Conservation (phyloP, 345 rosid genomes). For the Pistacia vera region DNA sequence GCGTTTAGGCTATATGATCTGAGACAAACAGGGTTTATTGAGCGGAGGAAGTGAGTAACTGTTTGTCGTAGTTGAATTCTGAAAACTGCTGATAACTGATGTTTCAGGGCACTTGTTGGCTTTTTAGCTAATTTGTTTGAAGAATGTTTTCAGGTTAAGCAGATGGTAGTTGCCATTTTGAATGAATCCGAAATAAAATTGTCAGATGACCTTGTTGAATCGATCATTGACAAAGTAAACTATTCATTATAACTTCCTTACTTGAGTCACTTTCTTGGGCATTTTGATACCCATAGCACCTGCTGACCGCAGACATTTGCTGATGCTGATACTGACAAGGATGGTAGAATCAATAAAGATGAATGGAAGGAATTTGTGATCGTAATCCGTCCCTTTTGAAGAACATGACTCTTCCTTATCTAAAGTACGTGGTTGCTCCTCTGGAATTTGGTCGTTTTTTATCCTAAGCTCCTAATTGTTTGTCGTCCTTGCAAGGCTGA, state of each 20-base stretch:
- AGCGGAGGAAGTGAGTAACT: slow-evolving; percentile 74
- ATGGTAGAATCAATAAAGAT: slow-evolving; percentile 64
- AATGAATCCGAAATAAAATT: slow-evolving; percentile 61
- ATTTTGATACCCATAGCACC: slow-evolving; percentile 1
- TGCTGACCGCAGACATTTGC: slow-evolving; percentile 63
- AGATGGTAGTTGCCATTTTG: slow-evolving; percentile 79
- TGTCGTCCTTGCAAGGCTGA: neutral
- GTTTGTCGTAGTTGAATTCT: neutral
- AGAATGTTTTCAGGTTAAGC: slow-evolving; percentile 59
- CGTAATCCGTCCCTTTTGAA: slow-evolving; percentile 62
- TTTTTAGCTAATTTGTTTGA: neutral
- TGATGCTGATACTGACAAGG: slow-evolving; percentile 66
- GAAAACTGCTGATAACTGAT: neutral
- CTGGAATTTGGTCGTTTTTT: neutral
- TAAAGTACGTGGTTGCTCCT: slow-evolving; percentile 44
- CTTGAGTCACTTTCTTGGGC: neutral
- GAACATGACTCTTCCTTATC: slow-evolving; percentile 82
- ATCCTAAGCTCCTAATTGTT: neutral
- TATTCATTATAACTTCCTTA: neutral
- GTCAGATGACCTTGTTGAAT: slow-evolving; percentile 60
- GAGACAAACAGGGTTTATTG: slow-evolving; percentile 82
- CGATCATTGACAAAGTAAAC: slow-evolving; percentile 68
- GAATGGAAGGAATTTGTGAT: slow-evolving; percentile 68
- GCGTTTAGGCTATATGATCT: slow-evolving; percentile 85
- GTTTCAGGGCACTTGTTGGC: neutral